Evolutionary conservation across 495 filamentous ascomycete species (phyloP), one percentile per base, ranked within the genome.

Genomic region (Lindgomyces ingoldianus): DNA sequence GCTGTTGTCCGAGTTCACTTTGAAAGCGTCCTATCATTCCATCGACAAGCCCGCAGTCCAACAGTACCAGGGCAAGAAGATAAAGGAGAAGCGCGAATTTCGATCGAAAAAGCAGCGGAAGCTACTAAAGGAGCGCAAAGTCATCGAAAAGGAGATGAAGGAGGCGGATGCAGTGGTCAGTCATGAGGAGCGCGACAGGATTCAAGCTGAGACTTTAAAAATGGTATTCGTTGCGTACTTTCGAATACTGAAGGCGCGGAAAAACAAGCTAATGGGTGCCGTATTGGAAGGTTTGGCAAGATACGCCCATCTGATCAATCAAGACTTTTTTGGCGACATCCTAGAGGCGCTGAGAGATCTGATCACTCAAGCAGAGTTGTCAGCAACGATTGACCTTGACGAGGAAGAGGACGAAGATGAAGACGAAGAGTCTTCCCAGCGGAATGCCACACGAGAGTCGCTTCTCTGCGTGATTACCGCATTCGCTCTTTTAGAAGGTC

Each of bases 401-500:
- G 66, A 77, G 10, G 76, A 77, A 1, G 77, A 84, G 19, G 76
- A 80, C 21, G 78, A 76, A 19, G 74, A 75, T 0, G 65, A 73
- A 4, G 73, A 81, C 41, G 76, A 78, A 4, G 72, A 76, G 22
- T 73, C 71, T 0, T 68, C 74, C 49, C 67, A 74, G 44, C 83
- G 89, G 16, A 90, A 96, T 77, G 74, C 85, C 18, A 89, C 86
- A 36, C 87, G 94, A 57, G 90, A 96, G 75, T 81, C 90, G 21
- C 86, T 98, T n/a, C 89, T 98, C 62, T 96, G 91, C 79, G 93
- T 91, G 51, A 89, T 91, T 72, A 98, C 94, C 2, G 95, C 95
- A 16, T 97, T 98, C 73, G 90, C 93, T 10, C 84, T 98, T 1
- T 83, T 98, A 50, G 86, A 91, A 66, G 93, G 94, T 50, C 94